A percentile compares a stretch with the other conserved stretches of the same genome.
Conservation (phyloP, 2,329 filamentous ascomycete genomes). For the Alternaria ethzedia region DNA sequence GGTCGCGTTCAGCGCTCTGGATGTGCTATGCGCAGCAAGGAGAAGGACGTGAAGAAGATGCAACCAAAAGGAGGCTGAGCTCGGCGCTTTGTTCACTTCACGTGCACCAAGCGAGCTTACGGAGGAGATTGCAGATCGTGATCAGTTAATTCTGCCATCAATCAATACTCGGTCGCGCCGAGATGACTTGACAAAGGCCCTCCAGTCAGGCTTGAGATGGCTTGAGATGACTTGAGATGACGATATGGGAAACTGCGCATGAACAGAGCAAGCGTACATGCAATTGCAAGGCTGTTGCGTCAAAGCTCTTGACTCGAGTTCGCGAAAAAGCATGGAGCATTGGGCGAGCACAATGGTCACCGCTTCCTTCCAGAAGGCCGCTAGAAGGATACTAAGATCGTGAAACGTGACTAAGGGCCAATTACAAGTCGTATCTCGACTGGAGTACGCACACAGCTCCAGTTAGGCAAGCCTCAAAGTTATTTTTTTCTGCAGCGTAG, state of each 20-base stretch:
- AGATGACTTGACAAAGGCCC: constrained; percentile 4
- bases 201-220: constrained; percentile 15
- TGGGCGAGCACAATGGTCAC: constrained; percentile 31
- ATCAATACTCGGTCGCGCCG: constrained; percentile 10
- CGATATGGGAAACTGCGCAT: constrained; percentile 20
- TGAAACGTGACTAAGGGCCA: constrained; percentile 34
- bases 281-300: constrained; percentile 15
- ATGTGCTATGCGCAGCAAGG: constrained; percentile 21
- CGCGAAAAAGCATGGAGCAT: constrained; percentile 28
- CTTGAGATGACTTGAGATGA: constrained; percentile 23
- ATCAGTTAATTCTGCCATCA: constrained; percentile 7
- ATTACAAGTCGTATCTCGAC: constrained; percentile 14
- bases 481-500: constrained; percentile 7
- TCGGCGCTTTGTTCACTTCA: constrained; percentile 8
- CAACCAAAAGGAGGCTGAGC: constrained; percentile 6
- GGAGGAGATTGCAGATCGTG: constrained; percentile 10
- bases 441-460: constrained; percentile 18
- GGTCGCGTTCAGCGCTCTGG: constrained; percentile 23
- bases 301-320: constrained; percentile 20
- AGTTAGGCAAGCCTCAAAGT: constrained; percentile 13
- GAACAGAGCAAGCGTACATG: constrained; percentile 10
- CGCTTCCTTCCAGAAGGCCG: constrained; percentile 32
- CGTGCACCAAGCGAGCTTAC: not conserved
- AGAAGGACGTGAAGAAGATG: constrained; percentile 13
- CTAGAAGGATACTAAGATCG: constrained; percentile 38